These are phyloP conservation scores for Gastrodia elata DNA, from an alignment of 106 monocot genomes.

Conservation along the genomic window DNA sequence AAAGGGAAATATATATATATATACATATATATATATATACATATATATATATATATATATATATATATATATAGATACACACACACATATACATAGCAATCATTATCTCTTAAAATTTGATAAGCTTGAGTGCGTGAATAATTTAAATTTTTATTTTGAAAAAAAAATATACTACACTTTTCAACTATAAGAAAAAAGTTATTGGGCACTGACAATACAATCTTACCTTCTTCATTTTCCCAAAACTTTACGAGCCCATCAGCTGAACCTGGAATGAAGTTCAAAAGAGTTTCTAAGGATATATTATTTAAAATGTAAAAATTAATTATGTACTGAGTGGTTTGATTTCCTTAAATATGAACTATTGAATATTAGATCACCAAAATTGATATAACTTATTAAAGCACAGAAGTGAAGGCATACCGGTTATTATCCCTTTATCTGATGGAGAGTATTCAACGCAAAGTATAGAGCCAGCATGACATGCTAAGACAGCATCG, in stretches of 20 bases:
- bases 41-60: too few species aligned
- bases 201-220: neutral
- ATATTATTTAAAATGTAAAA: neutral
- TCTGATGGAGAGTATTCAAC: conserved; percentile 91
- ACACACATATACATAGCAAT: neutral
- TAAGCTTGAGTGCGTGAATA: neutral
- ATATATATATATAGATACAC: too few species aligned
- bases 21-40: too few species aligned
- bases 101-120: neutral
- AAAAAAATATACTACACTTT: too few species aligned
- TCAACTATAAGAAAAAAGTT: neutral
- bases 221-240: conserved; percentile 86
- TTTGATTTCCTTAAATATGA: neutral
- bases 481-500: conserved; percentile 98
- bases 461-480: conserved; percentile 88
- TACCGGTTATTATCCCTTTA: conserved; percentile 93
- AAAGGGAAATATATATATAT: too few species aligned
- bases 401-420: conserved; percentile 3
- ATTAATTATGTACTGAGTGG: neutral
- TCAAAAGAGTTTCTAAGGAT: conserved; percentile 7
- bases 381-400: neutral
- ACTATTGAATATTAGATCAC: neutral
- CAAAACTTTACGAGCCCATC: conserved; percentile 88
- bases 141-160: neutral
- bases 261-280: conserved; percentile 64